A percentile compares a stretch with the other conserved stretches of the same genome.
Evolutionary conservation across 2,329 filamentous ascomycete genomes (phyloP).

Genomic region (Trichoderma koningiopsis): DNA sequence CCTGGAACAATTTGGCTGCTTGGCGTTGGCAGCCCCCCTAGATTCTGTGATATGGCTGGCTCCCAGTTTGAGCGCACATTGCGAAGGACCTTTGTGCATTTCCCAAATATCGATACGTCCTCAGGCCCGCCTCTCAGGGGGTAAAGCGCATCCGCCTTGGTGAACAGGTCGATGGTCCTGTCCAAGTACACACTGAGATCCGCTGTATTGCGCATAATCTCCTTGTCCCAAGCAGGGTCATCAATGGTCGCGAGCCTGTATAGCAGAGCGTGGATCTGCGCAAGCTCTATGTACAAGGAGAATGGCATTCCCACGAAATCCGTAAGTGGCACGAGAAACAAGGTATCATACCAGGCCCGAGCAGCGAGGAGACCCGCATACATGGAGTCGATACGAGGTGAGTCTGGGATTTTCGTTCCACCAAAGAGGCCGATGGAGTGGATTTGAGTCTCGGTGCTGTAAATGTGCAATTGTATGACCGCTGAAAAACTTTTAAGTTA

Average conservation of each 20-base stretch:
- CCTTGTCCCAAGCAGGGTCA: slow-evolving; percentile 46
- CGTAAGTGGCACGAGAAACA: slow-evolving; percentile 37
- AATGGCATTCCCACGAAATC: slow-evolving; percentile 41
- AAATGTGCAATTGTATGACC: slow-evolving; percentile 36
- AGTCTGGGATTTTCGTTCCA: slow-evolving; percentile 36
- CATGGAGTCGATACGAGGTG: slow-evolving; percentile 40
- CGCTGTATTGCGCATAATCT: slow-evolving; percentile 39
- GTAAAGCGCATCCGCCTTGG: slow-evolving; percentile 34
- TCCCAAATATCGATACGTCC: slow-evolving; percentile 36
- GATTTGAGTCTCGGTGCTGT: slow-evolving; percentile 38
- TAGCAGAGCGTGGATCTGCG: slow-evolving; percentile 42
- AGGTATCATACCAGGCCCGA: slow-evolving; percentile 42
- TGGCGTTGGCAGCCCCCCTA: slow-evolving; percentile 37
- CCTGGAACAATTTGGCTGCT: slow-evolving; percentile 32
- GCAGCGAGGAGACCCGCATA: slow-evolving; percentile 42
- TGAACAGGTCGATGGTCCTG: slow-evolving; percentile 39
- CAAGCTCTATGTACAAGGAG: slow-evolving; percentile 39
- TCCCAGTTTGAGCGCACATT: slow-evolving; percentile 42
- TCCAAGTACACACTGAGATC: slow-evolving; percentile 43
- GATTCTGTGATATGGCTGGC: slow-evolving; percentile 36
- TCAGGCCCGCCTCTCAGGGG: slow-evolving; percentile 36
- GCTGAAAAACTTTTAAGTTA: slow-evolving; percentile 31
- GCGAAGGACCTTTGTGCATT: slow-evolving; percentile 41
- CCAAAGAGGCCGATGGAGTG: slow-evolving; percentile 40
- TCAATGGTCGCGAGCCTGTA: slow-evolving; percentile 45